phyloP scores from a whole-genome alignment of 441 rosid species.

The Arabidopsis hybrid region DNA sequence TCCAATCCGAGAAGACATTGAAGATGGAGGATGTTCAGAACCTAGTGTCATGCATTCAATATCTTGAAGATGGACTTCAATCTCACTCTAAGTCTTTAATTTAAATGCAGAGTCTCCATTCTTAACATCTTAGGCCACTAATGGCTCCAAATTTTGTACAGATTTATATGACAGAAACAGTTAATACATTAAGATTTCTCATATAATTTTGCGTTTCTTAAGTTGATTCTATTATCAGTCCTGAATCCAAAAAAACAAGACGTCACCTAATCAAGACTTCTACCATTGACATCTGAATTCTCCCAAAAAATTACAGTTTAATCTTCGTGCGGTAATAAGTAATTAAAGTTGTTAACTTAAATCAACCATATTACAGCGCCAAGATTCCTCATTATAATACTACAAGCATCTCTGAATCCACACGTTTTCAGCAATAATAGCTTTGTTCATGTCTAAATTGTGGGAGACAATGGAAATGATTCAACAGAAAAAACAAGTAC shows the following conservation, averaged over 20 bases:
- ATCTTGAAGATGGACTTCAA: conserved; percentile 52
- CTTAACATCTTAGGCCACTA: conserved; percentile 48
- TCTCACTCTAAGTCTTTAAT: conserved; percentile 47
- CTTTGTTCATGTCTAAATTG: conserved; percentile 11
- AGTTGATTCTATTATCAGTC: not conserved
- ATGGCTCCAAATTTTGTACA: conserved; percentile 26
- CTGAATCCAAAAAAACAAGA: not conserved
- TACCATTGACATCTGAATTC: not conserved
- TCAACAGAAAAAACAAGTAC: not conserved
- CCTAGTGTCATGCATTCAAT: conserved; percentile 52
- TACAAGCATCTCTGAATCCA: not conserved
- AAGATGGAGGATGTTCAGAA: conserved; percentile 43
- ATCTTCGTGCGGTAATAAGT: not conserved
- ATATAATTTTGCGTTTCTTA: not conserved
- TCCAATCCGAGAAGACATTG: conserved; percentile 29
- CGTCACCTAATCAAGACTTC: not conserved
- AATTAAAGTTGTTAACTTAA: not conserved
- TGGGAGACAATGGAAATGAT: not conserved
- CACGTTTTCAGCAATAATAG: conserved; percentile 23
- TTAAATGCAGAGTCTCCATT: conserved; percentile 56
- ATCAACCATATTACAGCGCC: not conserved
- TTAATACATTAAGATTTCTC: not conserved
- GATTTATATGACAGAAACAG: not conserved
- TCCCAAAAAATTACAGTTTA: conserved; percentile 11
- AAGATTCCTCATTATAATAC: not conserved